Conservation (phyloP, 306 rosid genomes). For the Gastrolobium villosum region DNA sequence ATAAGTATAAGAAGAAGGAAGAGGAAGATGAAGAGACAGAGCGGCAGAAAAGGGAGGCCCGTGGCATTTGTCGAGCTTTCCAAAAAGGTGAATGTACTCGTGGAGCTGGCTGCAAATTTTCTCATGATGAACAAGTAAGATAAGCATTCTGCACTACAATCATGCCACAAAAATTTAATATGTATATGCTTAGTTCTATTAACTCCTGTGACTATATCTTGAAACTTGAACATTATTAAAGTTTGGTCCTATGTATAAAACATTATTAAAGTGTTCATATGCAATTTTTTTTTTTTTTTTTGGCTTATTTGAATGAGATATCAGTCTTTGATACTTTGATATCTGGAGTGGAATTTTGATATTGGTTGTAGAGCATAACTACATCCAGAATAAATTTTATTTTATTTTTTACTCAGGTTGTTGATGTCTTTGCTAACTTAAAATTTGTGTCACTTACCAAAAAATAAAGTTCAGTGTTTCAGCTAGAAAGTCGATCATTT, state of each 20-base stretch:
- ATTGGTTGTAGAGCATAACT: not conserved
- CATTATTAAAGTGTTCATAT: not conserved
- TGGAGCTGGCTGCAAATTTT: slow-evolving; percentile 90
- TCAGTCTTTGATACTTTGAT: slow-evolving; percentile 3
- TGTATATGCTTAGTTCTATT: not conserved
- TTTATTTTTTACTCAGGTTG: not conserved
- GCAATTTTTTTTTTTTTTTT: slow-evolving; percentile 35
- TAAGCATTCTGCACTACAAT: not conserved
- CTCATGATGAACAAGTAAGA: slow-evolving; percentile 87
- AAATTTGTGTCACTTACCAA: not conserved
- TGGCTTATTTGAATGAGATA: slow-evolving; percentile 20
- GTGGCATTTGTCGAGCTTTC: slow-evolving; percentile 95
- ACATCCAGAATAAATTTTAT: not conserved
- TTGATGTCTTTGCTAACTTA: not conserved
- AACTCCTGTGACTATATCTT: not conserved
- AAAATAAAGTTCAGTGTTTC: not conserved
- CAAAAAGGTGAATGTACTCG: slow-evolving; percentile 95
- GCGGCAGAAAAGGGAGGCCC: slow-evolving; percentile 83
- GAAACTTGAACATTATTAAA: slow-evolving; percentile 6
- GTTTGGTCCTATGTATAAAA: not conserved
- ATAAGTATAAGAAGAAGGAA: slow-evolving; percentile 86
- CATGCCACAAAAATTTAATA: slow-evolving; percentile 8
- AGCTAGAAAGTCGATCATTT: not conserved
- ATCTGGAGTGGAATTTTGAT: not conserved
- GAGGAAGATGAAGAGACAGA: slow-evolving; percentile 93